Percentiles rank a stretch among this genome's conserved stretches.
phyloP scores from a whole-genome alignment of 805 yeast genomes.

The Spathaspora girioi region DNA sequence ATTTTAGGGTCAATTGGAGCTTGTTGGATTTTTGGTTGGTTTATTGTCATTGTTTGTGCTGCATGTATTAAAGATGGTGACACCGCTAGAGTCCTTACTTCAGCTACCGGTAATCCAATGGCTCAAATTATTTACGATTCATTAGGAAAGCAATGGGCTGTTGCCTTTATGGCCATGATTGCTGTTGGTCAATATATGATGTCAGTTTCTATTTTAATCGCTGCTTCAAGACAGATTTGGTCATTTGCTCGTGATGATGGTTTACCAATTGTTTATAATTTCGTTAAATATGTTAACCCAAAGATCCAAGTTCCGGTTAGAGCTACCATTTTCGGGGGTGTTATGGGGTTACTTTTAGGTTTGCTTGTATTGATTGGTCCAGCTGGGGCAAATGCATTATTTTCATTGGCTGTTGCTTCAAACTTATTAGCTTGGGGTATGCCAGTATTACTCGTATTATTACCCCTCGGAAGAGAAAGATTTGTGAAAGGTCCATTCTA shows the following conservation, averaged over 20 bases:
- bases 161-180: slow-evolving; percentile 58
- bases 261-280: slow-evolving; percentile 52
- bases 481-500: slow-evolving; percentile 68
- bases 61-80: slow-evolving; percentile 53
- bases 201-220: slow-evolving; percentile 61
- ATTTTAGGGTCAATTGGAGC: slow-evolving; percentile 55
- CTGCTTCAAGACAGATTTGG: slow-evolving; percentile 69
- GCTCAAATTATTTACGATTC: slow-evolving; percentile 63
- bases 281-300: slow-evolving; percentile 55
- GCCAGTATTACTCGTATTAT: slow-evolving; percentile 54
- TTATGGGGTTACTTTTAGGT: slow-evolving; percentile 51
- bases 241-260: slow-evolving; percentile 79
- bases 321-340: slow-evolving; percentile 55
- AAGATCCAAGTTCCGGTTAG: slow-evolving; percentile 59
- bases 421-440: slow-evolving; percentile 59
- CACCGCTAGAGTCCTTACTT: slow-evolving; percentile 35
- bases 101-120: slow-evolving; percentile 56
- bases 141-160: slow-evolving; percentile 61
- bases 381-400: slow-evolving; percentile 62
- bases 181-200: slow-evolving; percentile 60
- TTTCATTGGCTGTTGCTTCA: slow-evolving; percentile 60
- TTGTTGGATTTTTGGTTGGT: slow-evolving; percentile 59
- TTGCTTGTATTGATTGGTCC: slow-evolving; percentile 52
- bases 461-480: slow-evolving; percentile 45
- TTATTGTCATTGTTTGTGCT: slow-evolving; percentile 48